Base-by-base conservation (phyloP, 2,329 filamentous ascomycete genomes). In the Blastomyces parvus region DNA sequence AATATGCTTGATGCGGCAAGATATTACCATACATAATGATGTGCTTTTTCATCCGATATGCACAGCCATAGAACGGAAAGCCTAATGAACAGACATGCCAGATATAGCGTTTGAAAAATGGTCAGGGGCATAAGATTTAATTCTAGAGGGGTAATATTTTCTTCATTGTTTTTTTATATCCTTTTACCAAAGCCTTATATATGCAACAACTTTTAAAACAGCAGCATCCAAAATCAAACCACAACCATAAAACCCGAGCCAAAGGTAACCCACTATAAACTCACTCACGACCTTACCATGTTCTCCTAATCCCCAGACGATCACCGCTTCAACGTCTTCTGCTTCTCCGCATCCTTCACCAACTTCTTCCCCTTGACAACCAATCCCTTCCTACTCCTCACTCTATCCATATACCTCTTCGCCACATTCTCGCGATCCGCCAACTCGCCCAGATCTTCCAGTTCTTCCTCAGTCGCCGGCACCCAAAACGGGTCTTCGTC, bases 401-500 rank as follows among this genome's bases (percentile, higher is more conserved):
- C 93, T 46, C 84, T 81, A 78, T 99, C 94, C 84, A 99, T 92
- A 80, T 97, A 97, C 73, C 89, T 80, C 84, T 95, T 96, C 30
- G 94, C 94, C 60, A 97, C 90, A 77, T 97, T 97, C 81, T 97
- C 94, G 72, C 85, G 85, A 78, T 99, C 94, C 3, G 90, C 94
- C 73, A 93, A 80, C 80, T 97, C 93, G 33, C 94, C 94, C 65
- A 99, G 78, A 80, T 99, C 94, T 81, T 99, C 94, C 60, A 99
- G 78, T 72, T 99, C 91, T 74, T 97, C 94, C 73, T 97, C 94
- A 0, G 93, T 97, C 67, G 91, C 91, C 0, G 94, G 94, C 57
- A 96, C 91, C 94, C 94, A 99, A 79, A 95, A 96, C 0, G 94
- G 94, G 79, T 99, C 94, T 77, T 97, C 88, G 74, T 97, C 91